Percentiles rank a stretch among this genome's conserved stretches.
Conservation (phyloP, 1,284 basidiomycete species). For the Cryptococcus hybrid region DNA sequence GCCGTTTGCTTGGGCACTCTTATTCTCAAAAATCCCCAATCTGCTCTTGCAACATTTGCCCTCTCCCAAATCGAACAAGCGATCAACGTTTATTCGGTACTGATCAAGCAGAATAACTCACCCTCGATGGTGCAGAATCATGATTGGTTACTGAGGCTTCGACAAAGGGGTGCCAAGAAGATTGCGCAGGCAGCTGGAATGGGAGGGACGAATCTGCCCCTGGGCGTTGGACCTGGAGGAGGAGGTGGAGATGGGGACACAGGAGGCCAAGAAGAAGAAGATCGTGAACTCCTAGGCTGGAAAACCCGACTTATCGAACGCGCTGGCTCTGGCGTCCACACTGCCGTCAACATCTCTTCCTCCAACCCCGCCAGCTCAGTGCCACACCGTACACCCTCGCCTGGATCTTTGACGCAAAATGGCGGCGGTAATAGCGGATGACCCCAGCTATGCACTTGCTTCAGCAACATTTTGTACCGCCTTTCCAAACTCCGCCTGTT, state of each 20-base stretch:
- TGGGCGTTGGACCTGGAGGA: neutral
- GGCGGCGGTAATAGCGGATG: neutral
- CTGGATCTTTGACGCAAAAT: neutral
- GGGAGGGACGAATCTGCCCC: neutral
- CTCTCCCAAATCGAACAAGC: slow-evolving; percentile 25
- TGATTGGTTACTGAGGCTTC: slow-evolving; percentile 26
- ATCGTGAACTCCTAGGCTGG: slow-evolving; percentile 28
- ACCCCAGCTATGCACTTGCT: slow-evolving; percentile 12
- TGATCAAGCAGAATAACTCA: slow-evolving; percentile 17
- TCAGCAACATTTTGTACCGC: slow-evolving; percentile 16
- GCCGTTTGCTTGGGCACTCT: slow-evolving; percentile 34
- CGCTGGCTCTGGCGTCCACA: slow-evolving; percentile 11
- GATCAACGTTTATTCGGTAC: slow-evolving; percentile 21
- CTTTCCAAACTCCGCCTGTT: neutral
- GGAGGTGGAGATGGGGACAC: neutral
- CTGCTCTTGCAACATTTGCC: slow-evolving; percentile 22
- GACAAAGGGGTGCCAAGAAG: slow-evolving; percentile 15
- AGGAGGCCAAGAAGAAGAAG: slow-evolving; percentile 9
- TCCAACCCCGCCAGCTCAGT: neutral
- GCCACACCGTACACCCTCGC: neutral
- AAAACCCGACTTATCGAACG: slow-evolving; percentile 28
- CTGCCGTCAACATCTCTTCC: slow-evolving; percentile 14
- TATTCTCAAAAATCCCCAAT: slow-evolving; percentile 25
- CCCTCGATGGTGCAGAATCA: slow-evolving; percentile 24
- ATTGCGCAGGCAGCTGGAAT: neutral